These are phyloP conservation scores for Plasmopara halstedii DNA, from an alignment of 352 stramenopile genomes.

Conservation along the genomic window DNA sequence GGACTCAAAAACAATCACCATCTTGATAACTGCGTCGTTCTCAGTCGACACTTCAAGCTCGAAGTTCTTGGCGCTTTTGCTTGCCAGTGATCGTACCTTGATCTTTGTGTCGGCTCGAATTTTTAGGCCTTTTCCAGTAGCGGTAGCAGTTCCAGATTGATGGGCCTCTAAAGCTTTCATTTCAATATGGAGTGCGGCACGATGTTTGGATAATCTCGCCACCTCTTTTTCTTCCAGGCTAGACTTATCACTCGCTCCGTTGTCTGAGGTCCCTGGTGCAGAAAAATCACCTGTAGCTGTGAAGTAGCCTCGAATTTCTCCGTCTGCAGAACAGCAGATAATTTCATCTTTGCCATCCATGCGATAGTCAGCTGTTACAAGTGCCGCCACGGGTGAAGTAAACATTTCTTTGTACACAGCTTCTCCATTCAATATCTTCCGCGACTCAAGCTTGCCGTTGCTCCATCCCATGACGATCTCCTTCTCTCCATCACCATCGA, in stretches of 20 bases:
- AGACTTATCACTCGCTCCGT: conserved; percentile 29
- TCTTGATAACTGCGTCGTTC: conserved; percentile 84
- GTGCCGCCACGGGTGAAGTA: conserved; percentile 41
- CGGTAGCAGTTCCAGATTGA: conserved; percentile 12
- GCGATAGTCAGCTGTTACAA: conserved; percentile 82
- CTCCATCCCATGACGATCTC: conserved; percentile 88
- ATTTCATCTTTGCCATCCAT: conserved; percentile 85
- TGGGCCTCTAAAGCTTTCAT: conserved; percentile 64
- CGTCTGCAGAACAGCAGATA: conserved; percentile 77
- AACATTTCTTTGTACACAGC: conserved; percentile 82
- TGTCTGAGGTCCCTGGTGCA: conserved; percentile 10
- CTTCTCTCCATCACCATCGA: conserved; percentile 84
- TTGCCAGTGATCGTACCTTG: conserved; percentile 46
- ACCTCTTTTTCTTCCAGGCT: conserved; percentile 68
- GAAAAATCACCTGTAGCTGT: conserved; percentile 39
- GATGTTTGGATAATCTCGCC: conserved; percentile 73
- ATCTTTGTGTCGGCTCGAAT: conserved; percentile 56
- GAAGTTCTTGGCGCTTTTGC: conserved; percentile 41
- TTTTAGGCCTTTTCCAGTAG: conserved; percentile 32
- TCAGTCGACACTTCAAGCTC: conserved; percentile 82
- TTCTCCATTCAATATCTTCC: conserved; percentile 68
- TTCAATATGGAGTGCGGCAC: conserved; percentile 64
- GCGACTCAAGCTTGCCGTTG: conserved; percentile 84
- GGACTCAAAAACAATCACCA: conserved; percentile 80
- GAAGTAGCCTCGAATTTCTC: conserved; percentile 71